phyloP scores from a whole-genome alignment of 108 stramenopile genomes.

The Skeletonema menzelii region DNA sequence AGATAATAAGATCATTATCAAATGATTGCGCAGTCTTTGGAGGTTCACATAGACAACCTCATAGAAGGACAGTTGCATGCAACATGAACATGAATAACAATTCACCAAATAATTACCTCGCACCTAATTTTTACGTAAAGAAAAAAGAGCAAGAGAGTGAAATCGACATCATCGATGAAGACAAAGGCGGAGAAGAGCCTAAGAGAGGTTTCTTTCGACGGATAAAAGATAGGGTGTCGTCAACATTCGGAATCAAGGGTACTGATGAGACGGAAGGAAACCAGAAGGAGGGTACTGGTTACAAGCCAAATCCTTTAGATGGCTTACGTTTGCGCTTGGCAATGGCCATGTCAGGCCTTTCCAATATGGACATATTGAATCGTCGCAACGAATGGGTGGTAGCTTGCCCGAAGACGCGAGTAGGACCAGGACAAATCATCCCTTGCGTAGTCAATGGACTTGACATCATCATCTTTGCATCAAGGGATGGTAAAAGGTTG shows the following conservation, averaged over 20 bases:
- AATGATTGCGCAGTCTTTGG: not conserved
- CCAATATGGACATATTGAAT: conserved; percentile 25
- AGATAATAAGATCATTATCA: not conserved
- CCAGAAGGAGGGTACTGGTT: conserved; percentile 4
- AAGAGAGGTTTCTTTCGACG: conserved; percentile 32
- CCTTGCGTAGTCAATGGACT: conserved; percentile 82
- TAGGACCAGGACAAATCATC: conserved; percentile 88
- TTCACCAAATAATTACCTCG: not conserved
- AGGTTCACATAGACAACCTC: not conserved
- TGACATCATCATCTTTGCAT: conserved; percentile 75
- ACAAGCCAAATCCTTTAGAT: conserved; percentile 39
- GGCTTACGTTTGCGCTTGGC: conserved; percentile 30
- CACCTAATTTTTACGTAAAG: not conserved
- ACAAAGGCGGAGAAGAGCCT: conserved; percentile 1
- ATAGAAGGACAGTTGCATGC: not conserved
- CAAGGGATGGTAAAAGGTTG: conserved; percentile 69
- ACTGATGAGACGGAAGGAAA: conserved; percentile 1
- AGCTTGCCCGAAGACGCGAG: conserved; percentile 80
- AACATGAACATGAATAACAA: not conserved
- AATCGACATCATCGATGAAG: not conserved
- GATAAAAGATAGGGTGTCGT: conserved; percentile 35
- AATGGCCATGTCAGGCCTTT: conserved; percentile 37
- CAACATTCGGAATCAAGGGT: conserved; percentile 19
- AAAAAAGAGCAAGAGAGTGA: not conserved
- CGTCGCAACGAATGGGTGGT: conserved; percentile 75